Evolutionary conservation across 495 filamentous ascomycete species (phyloP), one percentile per base, ranked within the genome.

Genomic region (Parathielavia appendiculata): DNA sequence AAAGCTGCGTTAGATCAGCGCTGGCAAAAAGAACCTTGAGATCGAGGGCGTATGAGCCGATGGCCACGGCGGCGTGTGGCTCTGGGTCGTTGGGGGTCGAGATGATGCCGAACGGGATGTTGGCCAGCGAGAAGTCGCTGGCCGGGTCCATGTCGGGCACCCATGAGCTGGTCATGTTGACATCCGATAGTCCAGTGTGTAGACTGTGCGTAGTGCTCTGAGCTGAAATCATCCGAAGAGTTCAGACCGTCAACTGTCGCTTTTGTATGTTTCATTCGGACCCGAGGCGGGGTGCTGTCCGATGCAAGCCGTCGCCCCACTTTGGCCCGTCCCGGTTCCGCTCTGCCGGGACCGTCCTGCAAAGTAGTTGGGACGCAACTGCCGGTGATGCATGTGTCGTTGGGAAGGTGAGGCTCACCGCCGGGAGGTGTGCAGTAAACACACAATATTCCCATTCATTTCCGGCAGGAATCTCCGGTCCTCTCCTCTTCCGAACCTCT

Each of bases 81-180:
- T 75, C 70, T 4, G 76, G 69, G 59, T 81, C 72, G 16, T 72
- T 65, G 2, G 77, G 59, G 0, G 85, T 85, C 52, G 75, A 81
- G 67, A 96, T 88, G 70, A 96, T 91, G 61, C 92, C 92, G 70
- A 97, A 95, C 16, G 92, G 92, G 59, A 97, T 86, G 71, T 97
- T 96, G 62, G 84, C 79, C 47, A 97, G 75, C 14, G 91, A 93
- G 74, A 97, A 97, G 56, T 72, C 73, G 47, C 65, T 71, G 16
- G 69, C 57, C 23, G 72, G 63, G 39, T 63, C 57, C 51, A 74
- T 61, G 36, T 67, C 62, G 14, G 72, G 68, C 34, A 75, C 67
- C 74, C 74, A 78, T 9, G 75, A 66, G 30, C 45, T 47, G 14
- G 53, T 36, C 67, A 66, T 69, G 1, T 54, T 70, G n/a, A 20